Evolutionary conservation across 257 asterid genomes (phyloP), one percentile per base, ranked within the genome.

Genomic region (Oldenlandia corymbosa): DNA sequence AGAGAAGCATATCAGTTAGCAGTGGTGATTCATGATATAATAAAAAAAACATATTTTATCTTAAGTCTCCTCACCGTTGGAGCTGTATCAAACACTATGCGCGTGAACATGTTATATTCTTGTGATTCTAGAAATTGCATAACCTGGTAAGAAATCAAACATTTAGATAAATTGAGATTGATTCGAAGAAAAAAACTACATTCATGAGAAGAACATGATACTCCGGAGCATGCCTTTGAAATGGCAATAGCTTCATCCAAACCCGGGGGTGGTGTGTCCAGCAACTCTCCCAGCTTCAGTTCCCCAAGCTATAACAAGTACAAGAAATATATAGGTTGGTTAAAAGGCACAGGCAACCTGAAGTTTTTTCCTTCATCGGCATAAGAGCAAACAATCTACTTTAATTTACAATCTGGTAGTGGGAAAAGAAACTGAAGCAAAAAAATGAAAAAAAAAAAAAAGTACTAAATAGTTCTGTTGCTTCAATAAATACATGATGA

Each of bases 241-340:
- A 93, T 90, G 53, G 99, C 99, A 72, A 93, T 90, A 58, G 99
- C 97, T 80, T 93, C 97, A 73, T 93, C 99, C 49, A 93, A 73
- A 63, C 99, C 99, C 56, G 97, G 99, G 68, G 99, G 99, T 68
- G 99, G 97, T 31, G 99, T 90, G 80, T 90, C 97, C 83, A 93
- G 88, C 77, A 93, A 83, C 79, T 93, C 97, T 66, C 96, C 99
- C 67, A 93, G 91, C 91, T 93, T 93, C 60, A 93, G 76, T 34
- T 93, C 97, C 74, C 97, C 99, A 63, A 93, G 94, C 97, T 93
- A 70, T 50, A 60, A 64, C 75, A 76, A 32, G n/a, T 11, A 32
- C 36, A 58, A 58, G 21, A 0, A 34, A 34, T 16, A 10, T 1
- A 21, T n/a, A n/a, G n/a, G 24, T 11, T 48, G 16, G 34, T 48